Percentiles rank a stretch among this genome's conserved stretches.
Evolutionary conservation across 1,284 basidiomycete species (phyloP).

Genomic region (Xerocomus nothofagi): DNA sequence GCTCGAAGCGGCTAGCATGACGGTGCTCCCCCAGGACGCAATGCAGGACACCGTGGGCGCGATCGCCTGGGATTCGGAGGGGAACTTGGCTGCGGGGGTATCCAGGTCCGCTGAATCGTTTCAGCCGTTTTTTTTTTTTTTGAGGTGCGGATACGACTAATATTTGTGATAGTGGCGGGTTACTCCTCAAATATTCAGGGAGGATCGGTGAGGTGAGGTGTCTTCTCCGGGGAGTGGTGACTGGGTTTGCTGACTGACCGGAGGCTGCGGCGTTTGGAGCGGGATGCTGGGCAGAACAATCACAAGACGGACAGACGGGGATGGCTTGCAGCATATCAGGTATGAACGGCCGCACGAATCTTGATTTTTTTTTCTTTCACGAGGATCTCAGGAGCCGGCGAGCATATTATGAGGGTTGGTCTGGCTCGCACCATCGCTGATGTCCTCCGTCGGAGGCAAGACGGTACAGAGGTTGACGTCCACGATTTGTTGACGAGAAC

Average conservation of each 20-base stretch:
- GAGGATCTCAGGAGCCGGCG: conserved; percentile 50
- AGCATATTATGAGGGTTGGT: conserved; percentile 47
- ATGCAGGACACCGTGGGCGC: conserved; percentile 79
- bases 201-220: conserved; percentile 64
- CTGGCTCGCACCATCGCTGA: conserved; percentile 47
- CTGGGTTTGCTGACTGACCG: neutral
- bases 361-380: conserved; percentile 41
- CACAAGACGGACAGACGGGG: conserved; percentile 22
- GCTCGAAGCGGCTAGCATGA: conserved; percentile 4
- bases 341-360: conserved; percentile 33
- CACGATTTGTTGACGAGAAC: conserved; percentile 42
- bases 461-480: conserved; percentile 36
- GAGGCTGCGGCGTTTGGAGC: conserved; percentile 65
- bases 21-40: conserved; percentile 20
- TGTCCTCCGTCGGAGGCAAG: conserved; percentile 28
- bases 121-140: neutral
- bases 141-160: neutral
- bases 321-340: conserved; percentile 74
- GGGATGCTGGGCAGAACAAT: conserved; percentile 67
- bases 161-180: conserved; percentile 54
- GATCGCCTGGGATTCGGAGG: conserved; percentile 48
- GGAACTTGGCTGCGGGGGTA: conserved; percentile 63
- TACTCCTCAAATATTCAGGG: conserved; percentile 69
- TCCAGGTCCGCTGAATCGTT: conserved; percentile 54
- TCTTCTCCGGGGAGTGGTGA: neutral